These are phyloP conservation scores for Cunninghamia lanceolata DNA, from an alignment of 75 land plant genomes.

Conservation along the genomic window DNA sequence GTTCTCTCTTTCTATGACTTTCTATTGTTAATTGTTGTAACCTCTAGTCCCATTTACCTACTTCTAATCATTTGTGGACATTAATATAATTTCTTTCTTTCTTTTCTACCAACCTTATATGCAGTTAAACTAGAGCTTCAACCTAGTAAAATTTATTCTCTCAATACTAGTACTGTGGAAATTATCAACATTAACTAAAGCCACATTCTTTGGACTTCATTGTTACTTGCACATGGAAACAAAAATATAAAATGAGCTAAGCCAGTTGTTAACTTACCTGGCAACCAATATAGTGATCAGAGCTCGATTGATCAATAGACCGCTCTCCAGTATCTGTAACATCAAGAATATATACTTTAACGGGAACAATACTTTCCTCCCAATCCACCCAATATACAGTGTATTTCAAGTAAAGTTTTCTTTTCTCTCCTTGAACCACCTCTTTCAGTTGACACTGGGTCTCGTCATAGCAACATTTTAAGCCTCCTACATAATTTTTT, in stretches of 20 bases:
- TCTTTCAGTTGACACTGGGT: too few species aligned
- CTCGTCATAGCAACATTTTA: too few species aligned
- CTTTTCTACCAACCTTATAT: neutral
- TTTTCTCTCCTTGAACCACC: constrained; percentile 37
- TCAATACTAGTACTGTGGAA: neutral
- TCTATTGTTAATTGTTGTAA: too few species aligned
- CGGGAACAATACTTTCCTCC: constrained; percentile 62
- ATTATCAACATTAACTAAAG: neutral
- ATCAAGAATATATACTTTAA: constrained; percentile 66
- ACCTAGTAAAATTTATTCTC: neutral
- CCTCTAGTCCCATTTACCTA: too few species aligned
- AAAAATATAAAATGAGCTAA: neutral
- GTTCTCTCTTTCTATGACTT: too few species aligned
- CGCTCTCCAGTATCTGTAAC: too few species aligned
- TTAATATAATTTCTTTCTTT: too few species aligned
- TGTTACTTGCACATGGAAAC: neutral
- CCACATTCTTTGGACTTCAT: neutral
- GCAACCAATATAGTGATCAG: constrained; percentile 24
- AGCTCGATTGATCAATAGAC: constrained; percentile 14
- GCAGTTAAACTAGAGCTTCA: neutral
- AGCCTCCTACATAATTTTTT: too few species aligned
- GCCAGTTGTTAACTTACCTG: constrained; percentile 20
- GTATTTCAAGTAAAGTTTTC: constrained; percentile 66
- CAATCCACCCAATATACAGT: too few species aligned
- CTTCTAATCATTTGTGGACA: too few species aligned